Percentiles rank a stretch among this genome's conserved stretches.
phyloP scores from a whole-genome alignment of 257 asterid genomes.

The Phtheirospermum japonicum region DNA sequence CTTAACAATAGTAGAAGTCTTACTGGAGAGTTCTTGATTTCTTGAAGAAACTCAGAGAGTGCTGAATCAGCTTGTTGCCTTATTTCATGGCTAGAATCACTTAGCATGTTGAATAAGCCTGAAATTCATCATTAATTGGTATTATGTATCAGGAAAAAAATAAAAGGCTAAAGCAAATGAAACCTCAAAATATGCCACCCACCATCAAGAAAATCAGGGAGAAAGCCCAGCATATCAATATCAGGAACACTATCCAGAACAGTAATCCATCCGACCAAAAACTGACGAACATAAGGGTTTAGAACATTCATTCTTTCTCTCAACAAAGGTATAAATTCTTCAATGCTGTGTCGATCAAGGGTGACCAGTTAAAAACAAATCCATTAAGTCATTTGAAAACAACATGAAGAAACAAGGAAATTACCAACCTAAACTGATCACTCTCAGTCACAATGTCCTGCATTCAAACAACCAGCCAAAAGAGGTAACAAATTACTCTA shows the following conservation, averaged over 20 bases:
- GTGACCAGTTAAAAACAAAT: constrained; percentile 27
- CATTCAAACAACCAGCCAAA: constrained; percentile 30
- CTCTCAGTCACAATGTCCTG: constrained; percentile 99
- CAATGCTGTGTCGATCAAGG: constrained; percentile 65
- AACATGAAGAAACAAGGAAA: constrained; percentile 25
- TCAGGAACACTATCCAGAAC: constrained; percentile 99
- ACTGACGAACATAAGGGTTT: constrained; percentile 96
- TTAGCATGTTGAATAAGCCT: constrained; percentile 98
- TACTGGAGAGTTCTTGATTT: constrained; percentile 98
- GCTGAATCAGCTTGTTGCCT: constrained; percentile 99
- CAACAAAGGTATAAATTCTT: constrained; percentile 94
- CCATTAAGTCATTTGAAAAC: constrained; percentile 8
- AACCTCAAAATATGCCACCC: constrained; percentile 32
- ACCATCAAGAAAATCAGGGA: constrained; percentile 99
- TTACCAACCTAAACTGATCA: constrained; percentile 91
- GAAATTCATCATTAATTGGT: constrained; percentile 33
- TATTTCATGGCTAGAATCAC: constrained; percentile 96
- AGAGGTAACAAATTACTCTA: constrained; percentile 23
- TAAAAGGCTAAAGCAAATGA: constrained; percentile 11
- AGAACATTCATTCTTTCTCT: constrained; percentile 98
- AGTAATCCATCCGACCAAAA: constrained; percentile 99
- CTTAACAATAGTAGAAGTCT: constrained; percentile 34
- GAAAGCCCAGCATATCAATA: constrained; percentile 98
- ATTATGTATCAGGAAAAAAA: constrained; percentile 27
- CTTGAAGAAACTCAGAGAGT: constrained; percentile 98